These are phyloP conservation scores for Trichoderma gamsii DNA, from an alignment of 495 filamentous ascomycete species.

Conservation along the genomic window DNA sequence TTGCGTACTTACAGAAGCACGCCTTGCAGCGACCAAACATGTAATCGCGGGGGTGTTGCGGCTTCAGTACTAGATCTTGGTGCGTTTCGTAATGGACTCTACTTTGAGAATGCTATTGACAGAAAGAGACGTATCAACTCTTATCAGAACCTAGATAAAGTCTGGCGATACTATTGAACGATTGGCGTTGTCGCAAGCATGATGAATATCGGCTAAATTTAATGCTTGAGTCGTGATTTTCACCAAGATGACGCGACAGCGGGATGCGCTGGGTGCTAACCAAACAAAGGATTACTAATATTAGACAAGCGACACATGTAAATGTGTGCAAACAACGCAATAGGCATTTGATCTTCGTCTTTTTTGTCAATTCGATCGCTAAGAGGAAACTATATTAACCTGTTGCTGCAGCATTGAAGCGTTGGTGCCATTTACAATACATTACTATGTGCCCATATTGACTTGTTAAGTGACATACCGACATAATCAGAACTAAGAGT, in stretches of 20 bases:
- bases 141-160: not conserved
- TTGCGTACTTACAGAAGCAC: not conserved
- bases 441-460: no score
- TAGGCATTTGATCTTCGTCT: no score
- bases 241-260: slow-evolving; percentile 2
- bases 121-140: not conserved
- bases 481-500: no score
- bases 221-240: not conserved
- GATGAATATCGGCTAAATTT: not conserved
- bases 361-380: no score
- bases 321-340: not conserved
- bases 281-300: not conserved
- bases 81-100: not conserved
- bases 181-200: not conserved
- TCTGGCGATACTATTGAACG: not conserved
- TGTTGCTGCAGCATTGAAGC: no score
- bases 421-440: no score
- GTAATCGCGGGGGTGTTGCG: not conserved
- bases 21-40: not conserved
- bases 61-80: not conserved
- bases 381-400: no score
- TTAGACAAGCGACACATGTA: not conserved
- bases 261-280: not conserved
- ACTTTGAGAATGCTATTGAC: not conserved
- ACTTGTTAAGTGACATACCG: no score